These are phyloP conservation scores for Fusarium sp. DNA, from an alignment of 2,329 filamentous ascomycete genomes.

Conservation along the genomic window DNA sequence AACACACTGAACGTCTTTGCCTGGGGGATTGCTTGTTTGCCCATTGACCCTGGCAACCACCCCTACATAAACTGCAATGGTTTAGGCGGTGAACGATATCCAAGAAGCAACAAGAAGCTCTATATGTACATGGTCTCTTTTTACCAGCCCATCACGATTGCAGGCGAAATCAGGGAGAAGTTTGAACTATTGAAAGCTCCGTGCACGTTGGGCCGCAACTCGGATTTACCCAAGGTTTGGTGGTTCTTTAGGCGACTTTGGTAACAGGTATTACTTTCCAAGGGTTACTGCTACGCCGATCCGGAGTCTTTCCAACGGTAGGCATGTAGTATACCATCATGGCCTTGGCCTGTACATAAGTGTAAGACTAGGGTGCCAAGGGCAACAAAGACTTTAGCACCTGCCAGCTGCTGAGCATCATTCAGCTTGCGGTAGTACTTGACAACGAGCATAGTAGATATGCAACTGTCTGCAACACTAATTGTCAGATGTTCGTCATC, in stretches of 20 bases:
- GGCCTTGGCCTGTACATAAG: background rate
- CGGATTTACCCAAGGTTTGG: constrained; percentile 6
- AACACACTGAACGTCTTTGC: constrained; percentile 17
- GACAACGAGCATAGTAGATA: constrained; percentile 1
- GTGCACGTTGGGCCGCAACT: constrained; percentile 28
- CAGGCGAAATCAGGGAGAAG: constrained; percentile 29
- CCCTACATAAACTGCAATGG: constrained; percentile 25
- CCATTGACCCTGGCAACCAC: constrained; percentile 36
- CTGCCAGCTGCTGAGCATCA: background rate
- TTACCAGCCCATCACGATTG: constrained; percentile 36
- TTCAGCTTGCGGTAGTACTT: background rate
- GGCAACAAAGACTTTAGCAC: background rate
- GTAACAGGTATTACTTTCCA: constrained; percentile 20
- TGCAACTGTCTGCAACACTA: constrained; percentile 2
- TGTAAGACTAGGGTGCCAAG: background rate
- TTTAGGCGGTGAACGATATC: constrained; percentile 43
- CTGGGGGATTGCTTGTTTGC: constrained; percentile 27
- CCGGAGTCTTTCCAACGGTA: constrained; percentile 15
- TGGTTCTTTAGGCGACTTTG: background rate
- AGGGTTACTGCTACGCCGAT: constrained; percentile 11
- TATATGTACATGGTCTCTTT: constrained; percentile 17
- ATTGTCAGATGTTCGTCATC: constrained; percentile 1
- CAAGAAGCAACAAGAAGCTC: constrained; percentile 33
- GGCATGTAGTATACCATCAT: constrained; percentile 3
- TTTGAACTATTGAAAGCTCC: constrained; percentile 28